A percentile compares a stretch with the other conserved stretches of the same genome.
phyloP scores from a whole-genome alignment of 2,329 filamentous ascomycete species.

The Aspergillus oerlinghausenensis region DNA sequence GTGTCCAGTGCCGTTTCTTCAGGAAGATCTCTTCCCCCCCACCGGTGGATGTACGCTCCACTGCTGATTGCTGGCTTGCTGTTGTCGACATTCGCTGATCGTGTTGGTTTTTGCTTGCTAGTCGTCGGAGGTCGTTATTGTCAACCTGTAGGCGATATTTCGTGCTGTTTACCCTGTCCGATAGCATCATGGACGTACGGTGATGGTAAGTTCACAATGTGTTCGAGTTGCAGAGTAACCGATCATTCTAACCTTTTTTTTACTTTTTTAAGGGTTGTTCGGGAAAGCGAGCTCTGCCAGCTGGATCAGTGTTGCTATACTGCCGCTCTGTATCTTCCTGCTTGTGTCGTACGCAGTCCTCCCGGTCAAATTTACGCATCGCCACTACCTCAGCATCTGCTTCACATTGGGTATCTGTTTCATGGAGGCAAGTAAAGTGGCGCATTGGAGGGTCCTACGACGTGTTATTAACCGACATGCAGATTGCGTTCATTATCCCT shows the following conservation, averaged over 20 bases:
- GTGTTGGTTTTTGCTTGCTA: constrained; percentile 31
- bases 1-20: constrained; percentile 68
- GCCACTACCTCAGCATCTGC: constrained; percentile 90
- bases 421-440: constrained; percentile 70
- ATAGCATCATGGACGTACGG: constrained; percentile 71
- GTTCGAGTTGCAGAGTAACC: neutral
- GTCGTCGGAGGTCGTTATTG: constrained; percentile 60
- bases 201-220: constrained; percentile 39
- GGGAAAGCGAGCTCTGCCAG: constrained; percentile 64
- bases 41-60: constrained; percentile 61
- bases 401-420: constrained; percentile 69
- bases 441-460: neutral
- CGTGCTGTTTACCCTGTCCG: constrained; percentile 89
- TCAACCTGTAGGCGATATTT: constrained; percentile 46
- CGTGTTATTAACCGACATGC: constrained; percentile 9
- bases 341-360: constrained; percentile 74
- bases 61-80: neutral
- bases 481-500: constrained; percentile 89
- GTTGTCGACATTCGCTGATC: constrained; percentile 3
- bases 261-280: constrained; percentile 32
- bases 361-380: constrained; percentile 81
- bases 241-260: too few species aligned
- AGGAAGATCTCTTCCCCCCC: constrained; percentile 55
- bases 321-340: constrained; percentile 69
- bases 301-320: constrained; percentile 73